Evolutionary conservation across 2,329 filamentous ascomycete genomes (phyloP).

Genomic region (Anthostomella pinea): DNA sequence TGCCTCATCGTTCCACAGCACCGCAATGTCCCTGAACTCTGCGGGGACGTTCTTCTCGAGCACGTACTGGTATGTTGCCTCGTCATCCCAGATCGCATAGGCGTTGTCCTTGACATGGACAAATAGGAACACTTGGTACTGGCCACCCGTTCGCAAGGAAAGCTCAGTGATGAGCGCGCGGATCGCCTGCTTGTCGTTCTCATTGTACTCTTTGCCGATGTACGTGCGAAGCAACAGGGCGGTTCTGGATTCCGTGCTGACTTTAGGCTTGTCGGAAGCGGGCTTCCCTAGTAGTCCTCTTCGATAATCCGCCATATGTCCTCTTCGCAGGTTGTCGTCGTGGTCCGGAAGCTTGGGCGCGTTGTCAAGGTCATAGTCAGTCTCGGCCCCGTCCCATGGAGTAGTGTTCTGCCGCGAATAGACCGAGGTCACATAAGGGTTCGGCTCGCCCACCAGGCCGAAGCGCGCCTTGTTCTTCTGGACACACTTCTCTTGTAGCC

Average conservation of each 20-base stretch:
- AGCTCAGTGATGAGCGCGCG: constrained; percentile 78
- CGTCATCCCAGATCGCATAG: constrained; percentile 57
- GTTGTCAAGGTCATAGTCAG: constrained; percentile 13
- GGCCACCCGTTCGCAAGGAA: constrained; percentile 69
- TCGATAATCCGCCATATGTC: not conserved
- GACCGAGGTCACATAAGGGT: constrained; percentile 40
- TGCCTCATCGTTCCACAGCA: constrained; percentile 72
- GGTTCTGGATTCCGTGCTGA: constrained; percentile 52
- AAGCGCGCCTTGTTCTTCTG: constrained; percentile 65
- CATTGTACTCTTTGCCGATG: constrained; percentile 70
- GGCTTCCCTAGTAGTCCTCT: constrained; percentile 8
- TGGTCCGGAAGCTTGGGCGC: constrained; percentile 10
- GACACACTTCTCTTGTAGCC: constrained; percentile 65
- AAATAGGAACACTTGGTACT: constrained; percentile 77
- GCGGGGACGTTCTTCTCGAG: constrained; percentile 62
- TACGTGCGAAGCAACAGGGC: constrained; percentile 75
- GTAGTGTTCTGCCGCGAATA: constrained; percentile 33
- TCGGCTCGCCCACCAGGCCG: constrained; percentile 40
- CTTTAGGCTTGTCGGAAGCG: constrained; percentile 12
- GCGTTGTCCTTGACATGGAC: constrained; percentile 70
- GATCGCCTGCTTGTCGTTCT: constrained; percentile 76
- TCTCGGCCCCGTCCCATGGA: constrained; percentile 11
- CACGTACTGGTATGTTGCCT: constrained; percentile 56
- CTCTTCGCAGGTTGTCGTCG: constrained; percentile 13
- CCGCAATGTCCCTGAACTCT: constrained; percentile 68